Evolutionary conservation across 495 filamentous ascomycete species (phyloP).

Genomic region (Bacidia rubella): DNA sequence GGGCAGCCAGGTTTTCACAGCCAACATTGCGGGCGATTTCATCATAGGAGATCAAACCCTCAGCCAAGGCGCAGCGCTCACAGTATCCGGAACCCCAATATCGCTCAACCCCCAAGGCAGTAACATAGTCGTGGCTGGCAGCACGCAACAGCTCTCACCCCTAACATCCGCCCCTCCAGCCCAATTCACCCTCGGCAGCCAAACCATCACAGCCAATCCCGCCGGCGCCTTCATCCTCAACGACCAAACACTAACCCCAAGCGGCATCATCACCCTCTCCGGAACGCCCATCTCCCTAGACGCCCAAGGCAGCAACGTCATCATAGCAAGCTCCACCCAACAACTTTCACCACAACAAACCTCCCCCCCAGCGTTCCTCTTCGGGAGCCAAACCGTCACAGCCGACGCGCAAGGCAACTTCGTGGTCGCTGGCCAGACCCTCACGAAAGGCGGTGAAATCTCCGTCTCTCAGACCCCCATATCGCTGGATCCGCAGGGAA

Average conservation of each 20-base stretch:
- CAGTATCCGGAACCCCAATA: too few relatives aligned
- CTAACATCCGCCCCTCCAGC: not conserved
- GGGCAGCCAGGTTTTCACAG: too few relatives aligned
- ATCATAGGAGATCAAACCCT: too few relatives aligned
- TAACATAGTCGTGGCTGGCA: too few relatives aligned
- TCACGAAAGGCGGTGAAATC: not conserved
- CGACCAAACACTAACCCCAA: not conserved
- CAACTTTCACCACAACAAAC: not conserved
- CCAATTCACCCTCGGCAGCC: not conserved
- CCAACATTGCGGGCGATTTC: too few relatives aligned
- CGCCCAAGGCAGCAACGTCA: not conserved
- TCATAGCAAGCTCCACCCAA: not conserved
- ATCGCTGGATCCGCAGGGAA: not conserved
- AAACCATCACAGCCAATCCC: not conserved
- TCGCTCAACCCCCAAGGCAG: too few relatives aligned
- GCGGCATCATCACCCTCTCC: not conserved
- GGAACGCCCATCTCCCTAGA: not conserved
- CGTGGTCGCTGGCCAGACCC: constrained; percentile 4
- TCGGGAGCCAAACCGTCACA: not conserved
- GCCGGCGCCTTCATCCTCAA: not conserved
- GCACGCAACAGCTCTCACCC: too few relatives aligned
- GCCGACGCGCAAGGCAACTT: constrained; percentile 1
- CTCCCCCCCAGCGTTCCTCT: not conserved
- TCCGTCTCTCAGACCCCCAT: not conserved
- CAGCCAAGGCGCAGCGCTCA: too few relatives aligned